Evolutionary conservation across 768 basidiomycete species (phyloP).

Genomic region (Tylopilus cervinicoccineus): DNA sequence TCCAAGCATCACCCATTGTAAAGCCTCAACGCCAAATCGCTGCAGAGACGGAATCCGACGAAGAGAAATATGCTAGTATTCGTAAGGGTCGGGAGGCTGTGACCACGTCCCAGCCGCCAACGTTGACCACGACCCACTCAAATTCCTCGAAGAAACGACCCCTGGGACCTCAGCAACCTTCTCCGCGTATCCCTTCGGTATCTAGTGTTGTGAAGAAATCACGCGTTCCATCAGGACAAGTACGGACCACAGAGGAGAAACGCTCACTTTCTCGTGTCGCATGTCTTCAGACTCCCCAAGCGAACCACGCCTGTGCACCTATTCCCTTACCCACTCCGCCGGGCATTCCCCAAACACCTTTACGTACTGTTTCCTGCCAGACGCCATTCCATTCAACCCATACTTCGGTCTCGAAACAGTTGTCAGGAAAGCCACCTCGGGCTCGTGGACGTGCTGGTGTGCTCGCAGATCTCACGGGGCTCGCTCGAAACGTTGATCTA

Average conservation of each 20-base stretch:
- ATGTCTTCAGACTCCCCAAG: not conserved
- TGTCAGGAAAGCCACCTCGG: constrained; percentile 28
- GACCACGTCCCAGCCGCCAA: constrained; percentile 6
- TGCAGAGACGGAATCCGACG: constrained; percentile 1
- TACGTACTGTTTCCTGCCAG: constrained; percentile 21
- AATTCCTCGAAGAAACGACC: constrained; percentile 25
- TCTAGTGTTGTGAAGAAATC: constrained; percentile 1
- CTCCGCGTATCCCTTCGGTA: constrained; percentile 9
- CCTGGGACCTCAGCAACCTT: constrained; percentile 19
- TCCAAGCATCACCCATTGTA: constrained; percentile 28
- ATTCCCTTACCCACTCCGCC: not conserved
- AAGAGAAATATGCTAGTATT: not conserved
- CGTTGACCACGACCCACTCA: constrained; percentile 15
- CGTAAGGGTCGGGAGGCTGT: not conserved
- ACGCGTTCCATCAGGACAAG: not conserved
- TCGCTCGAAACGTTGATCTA: constrained; percentile 31
- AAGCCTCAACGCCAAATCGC: constrained; percentile 10
- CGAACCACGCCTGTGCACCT: not conserved
- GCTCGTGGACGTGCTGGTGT: constrained; percentile 28
- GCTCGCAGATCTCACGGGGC: constrained; percentile 39
- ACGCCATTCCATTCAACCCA: constrained; percentile 15
- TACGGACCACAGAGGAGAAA: constrained; percentile 5
- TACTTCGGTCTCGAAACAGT: constrained; percentile 15
- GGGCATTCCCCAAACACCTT: constrained; percentile 7
- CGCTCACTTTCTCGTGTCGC: not conserved